A percentile compares a stretch with the other conserved stretches of the same genome.
Conservation (phyloP, 2,329 filamentous ascomycete species). For the Penicillium sp. region DNA sequence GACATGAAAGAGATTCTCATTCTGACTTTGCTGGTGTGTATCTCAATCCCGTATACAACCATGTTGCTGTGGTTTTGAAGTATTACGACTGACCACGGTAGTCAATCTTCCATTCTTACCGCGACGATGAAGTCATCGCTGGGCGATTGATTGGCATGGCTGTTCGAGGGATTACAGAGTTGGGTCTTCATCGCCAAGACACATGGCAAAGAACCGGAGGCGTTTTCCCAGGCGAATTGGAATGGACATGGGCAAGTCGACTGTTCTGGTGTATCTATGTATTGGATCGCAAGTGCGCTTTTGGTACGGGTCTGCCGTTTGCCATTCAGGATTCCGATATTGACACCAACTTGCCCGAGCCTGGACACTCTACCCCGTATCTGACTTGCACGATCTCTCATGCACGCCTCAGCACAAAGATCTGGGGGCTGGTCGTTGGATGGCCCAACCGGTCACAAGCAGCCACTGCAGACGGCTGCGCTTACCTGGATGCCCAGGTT, state of each 20-base stretch:
- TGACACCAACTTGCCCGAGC: constrained; percentile 50
- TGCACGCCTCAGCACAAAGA: constrained; percentile 47
- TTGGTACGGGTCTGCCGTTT: constrained; percentile 53
- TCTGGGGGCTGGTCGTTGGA: constrained; percentile 48
- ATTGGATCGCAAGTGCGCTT: constrained; percentile 54
- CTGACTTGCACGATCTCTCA: constrained; percentile 52
- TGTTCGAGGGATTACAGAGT: constrained; percentile 48
- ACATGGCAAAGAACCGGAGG: constrained; percentile 40
- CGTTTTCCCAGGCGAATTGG: constrained; percentile 38
- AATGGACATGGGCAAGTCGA: constrained; percentile 36
- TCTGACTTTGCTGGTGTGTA: constrained; percentile 30
- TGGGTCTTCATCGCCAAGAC: constrained; percentile 50
- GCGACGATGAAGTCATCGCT: constrained; percentile 51
- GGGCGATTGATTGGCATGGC: constrained; percentile 52
- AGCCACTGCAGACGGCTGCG: constrained; percentile 41
- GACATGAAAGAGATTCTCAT: constrained; percentile 42
- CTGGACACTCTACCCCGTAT: constrained; percentile 42
- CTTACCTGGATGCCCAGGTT: constrained; percentile 45
- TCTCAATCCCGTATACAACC: background rate
- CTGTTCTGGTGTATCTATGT: constrained; percentile 56
- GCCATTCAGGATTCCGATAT: constrained; percentile 52
- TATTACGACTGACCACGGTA: constrained; percentile 10
- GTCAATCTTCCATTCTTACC: constrained; percentile 43
- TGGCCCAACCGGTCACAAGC: constrained; percentile 36
- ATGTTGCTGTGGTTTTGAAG: background rate